phyloP scores from a whole-genome alignment of 805 yeast species.

The Kodamaea fukazawae region DNA sequence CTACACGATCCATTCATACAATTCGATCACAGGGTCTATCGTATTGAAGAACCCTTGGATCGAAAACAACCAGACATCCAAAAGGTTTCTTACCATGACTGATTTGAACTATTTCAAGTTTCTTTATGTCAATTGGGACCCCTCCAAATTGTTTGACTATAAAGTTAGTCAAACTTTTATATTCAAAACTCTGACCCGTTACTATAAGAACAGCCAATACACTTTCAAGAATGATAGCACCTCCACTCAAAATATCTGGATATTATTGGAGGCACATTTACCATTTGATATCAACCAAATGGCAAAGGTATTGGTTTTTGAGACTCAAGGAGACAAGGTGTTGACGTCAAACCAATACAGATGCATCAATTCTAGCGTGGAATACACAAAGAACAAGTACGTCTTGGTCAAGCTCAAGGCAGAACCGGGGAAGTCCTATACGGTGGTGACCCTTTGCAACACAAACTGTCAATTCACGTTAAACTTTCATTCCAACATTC shows the following conservation, averaged over 20 bases:
- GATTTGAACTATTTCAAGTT: constrained; percentile 39
- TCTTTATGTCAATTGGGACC: constrained; percentile 69
- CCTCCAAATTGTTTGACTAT: constrained; percentile 22
- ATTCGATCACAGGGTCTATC: constrained; percentile 19
- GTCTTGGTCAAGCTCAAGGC: constrained; percentile 30
- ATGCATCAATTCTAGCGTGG: constrained; percentile 17
- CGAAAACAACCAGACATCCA: constrained; percentile 14
- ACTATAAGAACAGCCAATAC: constrained; percentile 31
- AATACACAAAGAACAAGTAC: constrained; percentile 35
- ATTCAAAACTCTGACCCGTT: constrained; percentile 35
- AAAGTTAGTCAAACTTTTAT: constrained; percentile 22
- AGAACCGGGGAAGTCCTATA: constrained; percentile 25
- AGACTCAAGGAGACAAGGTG: constrained; percentile 32
- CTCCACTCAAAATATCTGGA: constrained; percentile 30
- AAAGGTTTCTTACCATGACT: constrained; percentile 18
- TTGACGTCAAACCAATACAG: constrained; percentile 24
- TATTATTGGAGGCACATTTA: constrained; percentile 51
- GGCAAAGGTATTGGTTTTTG: constrained; percentile 15
- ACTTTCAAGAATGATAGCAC: neutral
- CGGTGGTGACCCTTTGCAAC: constrained; percentile 21
- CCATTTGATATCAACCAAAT: constrained; percentile 13
- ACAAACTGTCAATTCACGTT: constrained; percentile 26
- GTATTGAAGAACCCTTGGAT: constrained; percentile 40
- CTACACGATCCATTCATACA: constrained; percentile 46
- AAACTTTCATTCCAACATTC: constrained; percentile 26